Base-by-base conservation (phyloP, 139 green algal species). In the Coccomyxa sp. region DNA sequence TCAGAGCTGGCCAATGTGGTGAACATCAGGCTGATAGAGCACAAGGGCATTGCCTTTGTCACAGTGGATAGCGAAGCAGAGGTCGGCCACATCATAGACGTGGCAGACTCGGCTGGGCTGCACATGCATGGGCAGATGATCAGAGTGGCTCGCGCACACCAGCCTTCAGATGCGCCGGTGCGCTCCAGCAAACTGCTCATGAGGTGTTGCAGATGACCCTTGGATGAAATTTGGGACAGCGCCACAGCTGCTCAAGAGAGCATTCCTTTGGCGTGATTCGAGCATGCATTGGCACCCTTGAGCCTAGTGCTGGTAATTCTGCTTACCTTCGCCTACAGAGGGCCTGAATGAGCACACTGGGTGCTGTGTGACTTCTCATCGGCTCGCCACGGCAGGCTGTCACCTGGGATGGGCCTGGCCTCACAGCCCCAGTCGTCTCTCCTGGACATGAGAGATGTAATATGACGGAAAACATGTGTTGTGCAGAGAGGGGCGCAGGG, bases 11-110 rank as follows among this genome's bases (percentile, higher is more conserved):
- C 71, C 34, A 40, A 58, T 1, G 64, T 87, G 24, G 27, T 64
- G 34, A 55, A 77, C 37, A 81, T 78, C n/a, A 78, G 82, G 6
- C 83, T 91, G 16, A 79, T 86, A 24, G 80, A 81, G 31, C 68
- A 50, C 33, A 75, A 86, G 79, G 86, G 83, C 69, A 89, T 88
- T n/a, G 87, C 80, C 27, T 88, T 91, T 85, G 87, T 91, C 5
- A 83, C 75, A 22, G 88, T 91, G 83, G 70, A 50, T 24, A 54
- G 29, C 22, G 29, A 31, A 2, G 38, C 68, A 18, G 82, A 87
- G 12, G 85, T 81, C 0, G 55, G 82, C 39, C 36, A 74, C 35
- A 44, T 74, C 18, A 9, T 74, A 74, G 35, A 72, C 29, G 10
- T 37, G 31, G 10, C 24, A 72, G 2, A 72, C 50, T 22, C 50